Evolutionary conservation across 371 early-diverging fungal genomes (phyloP).

Genomic region (Saksenaea oblongispora): DNA sequence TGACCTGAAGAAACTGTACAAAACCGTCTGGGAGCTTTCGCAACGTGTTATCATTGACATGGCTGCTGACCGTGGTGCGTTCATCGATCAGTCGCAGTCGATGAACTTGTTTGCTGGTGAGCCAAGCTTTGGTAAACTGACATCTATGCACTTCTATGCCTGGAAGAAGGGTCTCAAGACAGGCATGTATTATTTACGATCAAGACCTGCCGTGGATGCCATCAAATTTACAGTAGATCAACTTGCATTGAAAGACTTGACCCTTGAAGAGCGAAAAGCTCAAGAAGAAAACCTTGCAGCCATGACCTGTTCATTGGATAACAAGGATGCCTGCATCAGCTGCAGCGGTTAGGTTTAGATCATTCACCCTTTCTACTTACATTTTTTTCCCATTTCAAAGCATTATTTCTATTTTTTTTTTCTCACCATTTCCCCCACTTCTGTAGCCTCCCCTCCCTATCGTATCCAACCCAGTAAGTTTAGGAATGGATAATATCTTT

Average conservation of each 20-base stretch:
- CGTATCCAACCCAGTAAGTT: neutral
- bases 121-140: conserved; percentile 91
- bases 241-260: conserved; percentile 48
- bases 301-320: conserved; percentile 86
- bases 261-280: conserved; percentile 19
- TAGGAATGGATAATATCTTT: neutral
- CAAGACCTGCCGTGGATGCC: conserved; percentile 97
- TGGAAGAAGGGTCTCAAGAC: conserved; percentile 99
- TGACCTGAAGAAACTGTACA: conserved; percentile 94
- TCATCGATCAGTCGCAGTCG: conserved; percentile 98
- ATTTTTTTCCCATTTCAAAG: conserved; percentile 1
- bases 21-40: conserved; percentile 99
- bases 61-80: conserved; percentile 96
- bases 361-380: conserved; percentile 5
- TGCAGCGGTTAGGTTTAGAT: conserved; percentile 73
- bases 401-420: neutral
- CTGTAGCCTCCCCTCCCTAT: neutral
- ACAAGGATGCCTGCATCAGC: conserved; percentile 90
- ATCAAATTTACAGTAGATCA: conserved; percentile 92
- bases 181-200: conserved; percentile 99
- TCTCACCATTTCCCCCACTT: neutral
- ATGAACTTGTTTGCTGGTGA: conserved; percentile 97
- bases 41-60: conserved; percentile 87
- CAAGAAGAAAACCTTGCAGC: conserved; percentile 52
- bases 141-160: conserved; percentile 99